Percentiles rank a stretch among this genome's conserved stretches.
phyloP scores from a whole-genome alignment of 768 basidiomycete species.

The Trametes cinnabarina region DNA sequence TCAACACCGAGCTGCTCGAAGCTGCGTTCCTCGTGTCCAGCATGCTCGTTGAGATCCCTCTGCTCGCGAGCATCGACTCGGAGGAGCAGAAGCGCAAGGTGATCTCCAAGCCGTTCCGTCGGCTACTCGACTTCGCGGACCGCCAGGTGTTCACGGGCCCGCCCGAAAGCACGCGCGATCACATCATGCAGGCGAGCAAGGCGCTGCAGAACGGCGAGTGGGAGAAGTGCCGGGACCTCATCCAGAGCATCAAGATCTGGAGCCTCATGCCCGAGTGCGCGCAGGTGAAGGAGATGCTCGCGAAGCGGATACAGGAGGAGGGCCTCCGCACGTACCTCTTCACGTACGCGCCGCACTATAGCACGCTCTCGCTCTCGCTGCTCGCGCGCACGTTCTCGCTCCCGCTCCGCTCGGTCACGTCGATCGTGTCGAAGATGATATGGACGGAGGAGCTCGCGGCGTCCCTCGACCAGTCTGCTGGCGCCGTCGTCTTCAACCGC shows the following conservation, averaged over 20 bases:
- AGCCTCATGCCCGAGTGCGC: conserved; percentile 88
- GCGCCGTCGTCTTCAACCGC: conserved; percentile 91
- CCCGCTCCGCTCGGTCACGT: conserved; percentile 76
- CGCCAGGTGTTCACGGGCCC: conserved; percentile 97
- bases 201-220: conserved; percentile 96
- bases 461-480: conserved; percentile 87
- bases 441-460: conserved; percentile 95
- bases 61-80: conserved; percentile 90
- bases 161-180: conserved; percentile 97
- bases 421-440: conserved; percentile 97
- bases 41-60: conserved; percentile 97
- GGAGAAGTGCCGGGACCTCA: conserved; percentile 91
- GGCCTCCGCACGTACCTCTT: conserved; percentile 95
- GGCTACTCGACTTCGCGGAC: conserved; percentile 94
- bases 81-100: conserved; percentile 92
- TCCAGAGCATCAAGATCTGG: conserved; percentile 98
- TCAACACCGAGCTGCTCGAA: conserved; percentile 96
- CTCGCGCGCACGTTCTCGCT: conserved; percentile 88
- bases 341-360: conserved; percentile 95
- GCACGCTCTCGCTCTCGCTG: conserved; percentile 82
- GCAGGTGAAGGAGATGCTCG: conserved; percentile 91
- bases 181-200: conserved; percentile 99
- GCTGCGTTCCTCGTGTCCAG: conserved; percentile 97
- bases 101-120: conserved; percentile 95
- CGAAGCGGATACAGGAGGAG: conserved; percentile 97